Base-by-base conservation (phyloP, 202 grass and related monocot genomes). In the Eragrostis tef region DNA sequence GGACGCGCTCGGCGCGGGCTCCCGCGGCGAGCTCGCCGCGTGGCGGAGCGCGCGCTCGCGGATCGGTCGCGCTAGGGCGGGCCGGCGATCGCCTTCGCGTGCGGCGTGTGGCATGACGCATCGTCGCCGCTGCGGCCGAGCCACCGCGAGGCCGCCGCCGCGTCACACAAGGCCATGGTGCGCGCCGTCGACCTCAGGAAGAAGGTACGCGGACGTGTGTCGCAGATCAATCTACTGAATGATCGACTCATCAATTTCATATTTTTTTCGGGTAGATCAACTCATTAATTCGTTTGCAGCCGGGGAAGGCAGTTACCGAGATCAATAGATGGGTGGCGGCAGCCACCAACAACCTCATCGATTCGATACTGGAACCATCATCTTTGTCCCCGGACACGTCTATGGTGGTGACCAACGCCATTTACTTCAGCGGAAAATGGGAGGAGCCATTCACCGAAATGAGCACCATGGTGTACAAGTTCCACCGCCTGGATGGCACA, bases 331-430 rank as follows among this genome's bases (percentile, higher is more conserved):
- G 72, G 20, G 39, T 56, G 21, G 50, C 34, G 11, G 17, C 11
- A 12, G 81, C 61, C 0, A 84, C 81, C 0, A 66, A 68, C 62
- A 48, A 68, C 0, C 72, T 36, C 24, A 57, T 84, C 36, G 17
- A 25, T 4, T 5, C 31, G 0, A 29, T 75, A n/a, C 9, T 65
- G 0, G 68, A 62, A 36, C 0, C 27, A 3, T 49, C 47, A 14
- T 49, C 47, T 14, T 49, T 49, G 12, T 49, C 47, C 47, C 14
- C 47, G 47, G 11, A 13, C 47, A 49, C 47, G 47, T 14, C 12
- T 3, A 49, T 49, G 46, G 46, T 48, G 46, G 11, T 48, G 11
- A 13, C 46, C 46, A 48, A 48, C 46, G 46, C 46, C 46, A 48
- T 48, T 3, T 48, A 48, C 46, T 48, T 48, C 46, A 48, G 14